Base-by-base conservation (phyloP, 78 protist genomes). In the Guillardia theta region DNA sequence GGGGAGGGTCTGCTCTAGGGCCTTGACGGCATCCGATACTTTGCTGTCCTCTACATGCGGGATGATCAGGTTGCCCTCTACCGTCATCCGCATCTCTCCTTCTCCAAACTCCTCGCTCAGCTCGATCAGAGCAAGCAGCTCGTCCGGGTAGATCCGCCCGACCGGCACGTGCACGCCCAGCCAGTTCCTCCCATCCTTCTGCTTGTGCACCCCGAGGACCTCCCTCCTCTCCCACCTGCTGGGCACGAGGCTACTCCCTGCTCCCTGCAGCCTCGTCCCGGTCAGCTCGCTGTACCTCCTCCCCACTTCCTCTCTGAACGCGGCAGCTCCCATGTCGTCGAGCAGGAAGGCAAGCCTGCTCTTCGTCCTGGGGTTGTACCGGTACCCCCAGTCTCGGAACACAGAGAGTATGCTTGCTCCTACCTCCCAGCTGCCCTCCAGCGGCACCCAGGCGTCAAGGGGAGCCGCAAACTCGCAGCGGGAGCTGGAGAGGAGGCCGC, bases 341-440 rank as follows among this genome's bases (percentile, higher is more conserved):
- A 94, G 24, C 48, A 94, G 87, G 93, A 92, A 94, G 54, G 88
- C 58, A 27, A 94, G 83, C 36, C 95, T 62, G 43, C 80, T 48
- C 93, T 94, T 94, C 5, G 83, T 88, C 27, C 95, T 30, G 22
- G 83, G 93, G 93, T 94, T 92, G 53, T 18, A 4, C 37, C 95
- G 93, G 30, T 9, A 21, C 43, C 95, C 95, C 50, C 88, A n/a
- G 70, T 94, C 95, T 30, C 95, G 83, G 64, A 64, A 94, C 48
- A 64, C 18, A 41, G 44, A 33, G n/a, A 93, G 43, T 27, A 90
- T 39, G 46, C 46, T 43, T 43, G n/a, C 83, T 70, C 83, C 83
- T 22, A 70, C 46, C 83, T 70, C 83, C 83, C 83, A 70, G 41
- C 36, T 15, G 46, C 36, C 36, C 46, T 70, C 83, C 83, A 70